Evolutionary conservation across 1,284 basidiomycete genomes (phyloP).

Genomic region (Volvariella surrecta): DNA sequence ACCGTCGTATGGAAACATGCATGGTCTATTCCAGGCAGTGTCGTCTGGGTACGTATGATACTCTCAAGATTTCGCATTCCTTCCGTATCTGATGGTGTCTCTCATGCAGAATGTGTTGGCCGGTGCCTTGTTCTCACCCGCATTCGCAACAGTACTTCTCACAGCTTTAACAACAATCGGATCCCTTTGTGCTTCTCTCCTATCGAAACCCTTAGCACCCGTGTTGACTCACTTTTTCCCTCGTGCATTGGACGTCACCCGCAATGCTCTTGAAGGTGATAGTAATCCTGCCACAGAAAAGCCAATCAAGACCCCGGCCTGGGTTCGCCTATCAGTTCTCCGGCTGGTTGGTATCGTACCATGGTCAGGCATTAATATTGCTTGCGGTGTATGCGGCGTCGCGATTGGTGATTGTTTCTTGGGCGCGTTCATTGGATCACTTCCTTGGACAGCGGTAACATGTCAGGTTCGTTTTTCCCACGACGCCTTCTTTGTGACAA

Average conservation of each 20-base stretch:
- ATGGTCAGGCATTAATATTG: slow-evolving; percentile 93
- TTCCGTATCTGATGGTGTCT: slow-evolving; percentile 14
- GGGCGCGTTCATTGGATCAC: slow-evolving; percentile 72
- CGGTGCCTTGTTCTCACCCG: slow-evolving; percentile 76
- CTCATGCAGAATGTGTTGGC: slow-evolving; percentile 74
- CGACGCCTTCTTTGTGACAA: slow-evolving; percentile 11
- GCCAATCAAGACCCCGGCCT: slow-evolving; percentile 47
- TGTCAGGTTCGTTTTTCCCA: slow-evolving; percentile 54
- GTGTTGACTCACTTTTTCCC: slow-evolving; percentile 76
- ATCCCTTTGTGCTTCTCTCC: slow-evolving; percentile 71
- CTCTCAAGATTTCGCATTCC: slow-evolving; percentile 12
- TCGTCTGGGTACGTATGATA: slow-evolving; percentile 62
- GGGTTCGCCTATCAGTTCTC: slow-evolving; percentile 80
- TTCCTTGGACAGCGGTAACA: slow-evolving; percentile 80
- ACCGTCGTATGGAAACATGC: slow-evolving; percentile 90
- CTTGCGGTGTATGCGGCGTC: slow-evolving; percentile 84
- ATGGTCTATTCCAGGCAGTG: slow-evolving; percentile 89
- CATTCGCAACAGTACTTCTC: slow-evolving; percentile 70
- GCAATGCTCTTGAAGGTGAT: slow-evolving; percentile 53
- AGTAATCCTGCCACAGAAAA: slow-evolving; percentile 15
- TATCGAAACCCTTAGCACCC: slow-evolving; percentile 79
- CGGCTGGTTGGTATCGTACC: slow-evolving; percentile 86
- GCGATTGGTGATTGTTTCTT: slow-evolving; percentile 66
- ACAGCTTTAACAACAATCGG: slow-evolving; percentile 79
- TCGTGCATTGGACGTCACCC: slow-evolving; percentile 74